Percentiles rank a stretch among this genome's conserved stretches.
phyloP scores from a whole-genome alignment of 148 eudicot species.

The Rhododendron ovatum region DNA sequence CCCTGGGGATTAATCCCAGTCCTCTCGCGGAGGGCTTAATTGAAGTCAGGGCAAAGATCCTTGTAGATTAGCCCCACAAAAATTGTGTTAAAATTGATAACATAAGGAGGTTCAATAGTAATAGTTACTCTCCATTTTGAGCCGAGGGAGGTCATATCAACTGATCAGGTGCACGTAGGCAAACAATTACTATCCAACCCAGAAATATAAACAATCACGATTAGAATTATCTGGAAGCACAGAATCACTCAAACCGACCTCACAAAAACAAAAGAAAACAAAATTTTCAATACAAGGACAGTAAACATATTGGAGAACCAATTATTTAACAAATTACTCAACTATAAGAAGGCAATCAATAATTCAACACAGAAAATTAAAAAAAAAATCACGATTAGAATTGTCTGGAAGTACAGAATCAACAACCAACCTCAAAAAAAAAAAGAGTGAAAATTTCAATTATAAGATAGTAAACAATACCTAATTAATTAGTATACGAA shows the following conservation, averaged over 20 bases:
- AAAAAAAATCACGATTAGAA: neutral
- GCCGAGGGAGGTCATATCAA: neutral
- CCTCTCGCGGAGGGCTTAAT: neutral
- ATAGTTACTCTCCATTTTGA: neutral
- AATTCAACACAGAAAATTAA: neutral
- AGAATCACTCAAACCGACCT: neutral
- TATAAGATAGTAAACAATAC: neutral
- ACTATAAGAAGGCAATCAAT: neutral
- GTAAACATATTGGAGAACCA: neutral
- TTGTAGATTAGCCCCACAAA: neutral
- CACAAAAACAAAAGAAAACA: neutral
- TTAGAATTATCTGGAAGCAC: neutral
- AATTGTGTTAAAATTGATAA: neutral
- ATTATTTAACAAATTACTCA: neutral
- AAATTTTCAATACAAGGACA: neutral
- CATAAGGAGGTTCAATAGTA: neutral
- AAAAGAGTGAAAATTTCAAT: neutral
- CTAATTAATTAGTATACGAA: neutral
- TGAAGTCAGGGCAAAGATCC: neutral
- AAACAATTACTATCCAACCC: neutral
- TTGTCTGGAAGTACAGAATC: neutral
- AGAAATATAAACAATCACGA: neutral
- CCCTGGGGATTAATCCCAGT: neutral
- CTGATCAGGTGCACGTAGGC: neutral
- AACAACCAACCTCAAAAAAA: neutral